Conservation (phyloP, 345 rosid genomes). For the Salix udensis region DNA sequence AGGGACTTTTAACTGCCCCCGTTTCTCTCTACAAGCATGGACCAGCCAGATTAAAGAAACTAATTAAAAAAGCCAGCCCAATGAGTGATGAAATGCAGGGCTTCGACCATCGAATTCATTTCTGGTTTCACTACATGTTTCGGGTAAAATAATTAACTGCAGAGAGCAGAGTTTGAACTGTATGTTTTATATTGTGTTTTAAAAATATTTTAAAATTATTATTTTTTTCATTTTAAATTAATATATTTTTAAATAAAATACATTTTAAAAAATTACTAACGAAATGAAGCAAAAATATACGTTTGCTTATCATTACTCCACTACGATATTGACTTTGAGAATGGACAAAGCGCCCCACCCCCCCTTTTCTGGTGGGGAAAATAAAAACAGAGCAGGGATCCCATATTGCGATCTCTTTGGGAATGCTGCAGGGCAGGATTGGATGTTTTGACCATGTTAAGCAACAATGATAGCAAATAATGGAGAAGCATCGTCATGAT, state of each 20-base stretch:
- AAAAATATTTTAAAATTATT: too few species aligned
- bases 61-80: not conserved
- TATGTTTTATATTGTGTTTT: too few species aligned
- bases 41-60: not conserved
- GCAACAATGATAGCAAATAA: slow-evolving; percentile 18
- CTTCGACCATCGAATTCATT: not conserved
- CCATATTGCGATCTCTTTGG: not conserved
- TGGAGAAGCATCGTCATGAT: slow-evolving; percentile 19
- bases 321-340: not conserved
- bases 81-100: not conserved
- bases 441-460: not conserved
- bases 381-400: not conserved
- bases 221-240: too few species aligned
- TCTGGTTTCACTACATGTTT: not conserved
- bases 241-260: too few species aligned
- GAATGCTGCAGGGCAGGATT: not conserved
- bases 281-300: not conserved
- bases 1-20: not conserved
- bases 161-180: not conserved
- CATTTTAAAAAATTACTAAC: too few species aligned
- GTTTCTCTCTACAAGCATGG: not conserved
- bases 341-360: not conserved
- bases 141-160: not conserved
- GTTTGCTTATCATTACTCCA: not conserved
- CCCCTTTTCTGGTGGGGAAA: not conserved